Conservation (phyloP, 768 basidiomycete species). For the Mycena indigotica region DNA sequence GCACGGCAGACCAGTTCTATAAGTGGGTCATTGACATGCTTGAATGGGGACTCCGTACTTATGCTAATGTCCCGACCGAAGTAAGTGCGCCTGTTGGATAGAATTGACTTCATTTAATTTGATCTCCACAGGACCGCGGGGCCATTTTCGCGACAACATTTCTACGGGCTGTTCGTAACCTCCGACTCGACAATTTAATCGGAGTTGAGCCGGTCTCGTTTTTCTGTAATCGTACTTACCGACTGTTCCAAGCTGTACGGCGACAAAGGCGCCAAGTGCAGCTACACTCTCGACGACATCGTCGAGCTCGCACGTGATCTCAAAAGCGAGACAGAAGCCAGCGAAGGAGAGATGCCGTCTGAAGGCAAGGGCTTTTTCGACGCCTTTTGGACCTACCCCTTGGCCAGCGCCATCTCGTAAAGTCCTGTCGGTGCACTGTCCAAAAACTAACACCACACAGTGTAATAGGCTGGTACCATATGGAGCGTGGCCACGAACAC, state of each 20-base stretch:
- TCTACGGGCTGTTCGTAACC: background rate
- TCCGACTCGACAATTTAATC: background rate
- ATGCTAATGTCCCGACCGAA: slow-evolving; percentile 38
- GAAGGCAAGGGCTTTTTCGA: background rate
- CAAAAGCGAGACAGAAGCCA: background rate
- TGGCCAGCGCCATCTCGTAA: background rate
- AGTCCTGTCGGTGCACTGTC: background rate
- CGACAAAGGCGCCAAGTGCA: background rate
- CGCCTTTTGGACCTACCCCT: background rate
- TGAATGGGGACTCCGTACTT: slow-evolving; percentile 42
- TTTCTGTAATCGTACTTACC: background rate
- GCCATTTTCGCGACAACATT: background rate
- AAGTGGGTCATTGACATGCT: slow-evolving; percentile 41
- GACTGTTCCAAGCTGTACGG: background rate
- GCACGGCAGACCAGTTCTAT: slow-evolving; percentile 41
- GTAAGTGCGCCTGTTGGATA: background rate
- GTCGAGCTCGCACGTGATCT: background rate
- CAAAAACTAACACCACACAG: background rate
- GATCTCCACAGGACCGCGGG: background rate
- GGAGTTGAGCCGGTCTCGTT: background rate
- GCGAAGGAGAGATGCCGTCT: background rate
- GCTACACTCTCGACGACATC: background rate
- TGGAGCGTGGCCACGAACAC: slow-evolving; percentile 9
- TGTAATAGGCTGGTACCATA: slow-evolving; percentile 7
- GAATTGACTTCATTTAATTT: background rate